These are phyloP conservation scores for Fusarium incarnatum DNA, from an alignment of 2,329 filamentous ascomycete genomes.

Conservation along the genomic window DNA sequence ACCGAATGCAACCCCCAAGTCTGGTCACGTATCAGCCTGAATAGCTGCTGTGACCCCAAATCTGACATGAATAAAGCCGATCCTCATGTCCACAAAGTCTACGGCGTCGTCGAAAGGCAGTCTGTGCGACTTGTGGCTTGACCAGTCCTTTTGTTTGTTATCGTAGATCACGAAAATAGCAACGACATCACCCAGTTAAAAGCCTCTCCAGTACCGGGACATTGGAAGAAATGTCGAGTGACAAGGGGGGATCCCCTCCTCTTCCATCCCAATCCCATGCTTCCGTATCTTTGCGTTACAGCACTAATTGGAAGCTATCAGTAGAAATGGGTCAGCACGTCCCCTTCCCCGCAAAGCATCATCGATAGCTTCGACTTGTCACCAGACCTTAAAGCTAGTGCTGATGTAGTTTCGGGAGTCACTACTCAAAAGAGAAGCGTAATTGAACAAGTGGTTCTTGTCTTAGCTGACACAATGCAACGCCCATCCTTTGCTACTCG, in stretches of 20 bases:
- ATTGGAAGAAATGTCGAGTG: neutral
- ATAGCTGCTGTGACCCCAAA: neutral
- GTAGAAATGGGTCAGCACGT: conserved; percentile 11
- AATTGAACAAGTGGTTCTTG: conserved; percentile 8
- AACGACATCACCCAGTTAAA: neutral
- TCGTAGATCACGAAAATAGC: conserved; percentile 18
- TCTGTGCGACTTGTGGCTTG: conserved; percentile 3
- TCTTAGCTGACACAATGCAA: conserved; percentile 29
- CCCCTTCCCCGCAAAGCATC: conserved; percentile 16
- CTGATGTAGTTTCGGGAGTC: conserved; percentile 32
- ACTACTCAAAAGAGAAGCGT: conserved; percentile 30
- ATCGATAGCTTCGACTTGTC: conserved; percentile 13
- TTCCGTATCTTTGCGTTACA: neutral
- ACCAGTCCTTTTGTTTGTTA: neutral
- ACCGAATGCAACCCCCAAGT: conserved; percentile 22
- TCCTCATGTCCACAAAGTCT: neutral
- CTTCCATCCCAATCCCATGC: neutral
- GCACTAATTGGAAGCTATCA: neutral
- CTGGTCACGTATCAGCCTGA: conserved; percentile 12
- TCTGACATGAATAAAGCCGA: conserved; percentile 24
- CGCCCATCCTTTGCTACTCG: neutral
- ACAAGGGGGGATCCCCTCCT: neutral
- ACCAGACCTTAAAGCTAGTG: conserved; percentile 10
- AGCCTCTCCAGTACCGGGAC: neutral
- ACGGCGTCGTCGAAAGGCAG: neutral